Evolutionary conservation across 306 rosid genomes (phyloP), one percentile per base, ranked within the genome.

Genomic region (Pyrus betulifolia): DNA sequence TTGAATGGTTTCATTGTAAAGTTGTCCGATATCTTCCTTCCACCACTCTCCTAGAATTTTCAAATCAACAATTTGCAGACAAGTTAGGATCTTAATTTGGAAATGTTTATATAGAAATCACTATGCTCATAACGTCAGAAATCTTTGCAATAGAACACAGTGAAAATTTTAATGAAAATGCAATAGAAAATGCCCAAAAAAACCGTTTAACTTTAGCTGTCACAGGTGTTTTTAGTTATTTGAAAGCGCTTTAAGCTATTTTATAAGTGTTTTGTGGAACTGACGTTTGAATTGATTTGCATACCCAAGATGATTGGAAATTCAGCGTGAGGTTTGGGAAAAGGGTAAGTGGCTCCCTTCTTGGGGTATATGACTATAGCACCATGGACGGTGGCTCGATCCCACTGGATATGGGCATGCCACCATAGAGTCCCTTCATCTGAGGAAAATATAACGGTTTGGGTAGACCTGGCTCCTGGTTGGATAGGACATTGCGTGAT

Each of bases 381-480:
- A 0, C 92, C 92, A 46, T 88, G 87, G 66, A 82, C 91, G 3
- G 91, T 90, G 54, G 91, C 92, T 59, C 92, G 76, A 19, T 75
- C 72, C 92, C 96, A 90, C 8, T 75, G 84, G 33, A 82, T 86
- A 21, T 90, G 96, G 59, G 89, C 89, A 76, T 90, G 91, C 96
- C 96, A 90, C 96, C 91, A 90, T 4, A 90, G 8, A 42, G 96
- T 86, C 4, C 95, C 91, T 67, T 82, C 89, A 46, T 88, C 88
- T 0, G 3, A 17, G 11, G 96, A 74, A 22, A 86, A 78, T 4
- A 79, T 35, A 22, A 90, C 18, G 28, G 74, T 79, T 15, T 89
- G 88, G 2, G 65, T 83, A 49, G 79, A 85, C 10, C 10, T 83
- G 4, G 31, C 78, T 31, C 86, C 88, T 0, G 87, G 81, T 70